Base-by-base conservation (phyloP, 768 basidiomycete species). In the Hericium rajendrae region DNA sequence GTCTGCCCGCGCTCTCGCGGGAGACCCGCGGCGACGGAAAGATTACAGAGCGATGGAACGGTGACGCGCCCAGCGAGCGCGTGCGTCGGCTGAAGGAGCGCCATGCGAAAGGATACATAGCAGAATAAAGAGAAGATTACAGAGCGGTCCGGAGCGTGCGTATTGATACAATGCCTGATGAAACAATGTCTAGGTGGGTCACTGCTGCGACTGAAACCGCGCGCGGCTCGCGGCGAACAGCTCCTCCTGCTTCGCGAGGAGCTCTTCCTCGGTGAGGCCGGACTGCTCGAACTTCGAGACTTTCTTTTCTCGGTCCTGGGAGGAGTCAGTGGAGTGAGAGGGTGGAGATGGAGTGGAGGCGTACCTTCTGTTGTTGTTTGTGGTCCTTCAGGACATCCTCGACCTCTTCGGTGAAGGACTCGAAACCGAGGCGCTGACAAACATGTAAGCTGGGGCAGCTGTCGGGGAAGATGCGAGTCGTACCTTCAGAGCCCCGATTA, bases 311-410 rank as follows among this genome's bases (percentile, higher is more conserved):
- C 88, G 83, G 65, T 94, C 92, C 85, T 94, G 66, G 54, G 13
- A 37, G 39, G 50, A 54, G 43, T 48, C 53, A 40, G 37, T 38
- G 4, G 39, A 40, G n/a, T 8, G n/a, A 51, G n/a, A 55, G 20
- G 38, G 46, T 15, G 51, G 26, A 51, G 32, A 22, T 12, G 49
- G 49, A 26, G 26, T 24, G 38, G 48, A 38, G 56, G 65, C 79
- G 46, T 57, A 90, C 95, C 81, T 95, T 97, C 71, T 88, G 86
- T 62, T 92, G 88, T 66, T 95, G 91, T 67, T 97, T 98, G 73
- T 97, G 94, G 64, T 97, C 95, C 70, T 94, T 91, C 62, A 97
- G 74, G 6, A 95, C 92, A 65, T 90, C 91, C 67, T 94, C 86
- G 0, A 97, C 91, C 66, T 97, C 94, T 4, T 84, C 71, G 15